Base-by-base conservation (phyloP, 208 protist species). In the Acanthamoeba culbertsoni region DNA sequence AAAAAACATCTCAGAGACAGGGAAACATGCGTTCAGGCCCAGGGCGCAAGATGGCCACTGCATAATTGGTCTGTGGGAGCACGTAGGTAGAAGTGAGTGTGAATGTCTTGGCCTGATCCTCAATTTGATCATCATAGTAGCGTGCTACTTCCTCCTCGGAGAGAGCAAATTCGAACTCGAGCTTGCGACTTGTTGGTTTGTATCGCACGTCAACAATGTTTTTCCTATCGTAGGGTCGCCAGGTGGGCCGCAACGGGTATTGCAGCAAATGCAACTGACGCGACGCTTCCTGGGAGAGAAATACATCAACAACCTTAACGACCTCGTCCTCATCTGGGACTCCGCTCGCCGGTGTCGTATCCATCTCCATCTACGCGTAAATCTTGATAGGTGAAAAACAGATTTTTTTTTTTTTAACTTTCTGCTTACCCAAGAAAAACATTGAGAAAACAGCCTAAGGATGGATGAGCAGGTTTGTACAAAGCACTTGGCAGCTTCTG, bases 91-190 rank as follows among this genome's bases (percentile, higher is more conserved):
- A 91, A 23, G 86, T 77, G 62, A 91, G 86, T 4, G 86, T 91
- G 55, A 88, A 6, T 14, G 86, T 89, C 79, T 89, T 89, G 35
- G 53, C 16, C 31, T 55, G 48, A 12, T 43, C 59, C 35, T 65
- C 48, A 42, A 63, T 55, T 53, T 37, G 48, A 31, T 89, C 53
- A 28, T 89, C 79, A 31, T 65, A 89, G 79, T 89, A 42, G 23
- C 37, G 57, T 8, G 2, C 28, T 4, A 89, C 63, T 35, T 89
- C 79, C 6, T 59, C 37, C 46, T 89, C 53, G 79, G 79, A 75
- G 42, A 93, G 40, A 37, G 45, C 46, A 51, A 95, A 95, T 5
- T 95, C 93, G 31, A 95, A 71, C 33, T 95, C 93, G 28, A 95
- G 65, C 40, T 95, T 95, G 45, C 86, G 62, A 18, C 42, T 43